A percentile compares a stretch with the other conserved stretches of the same genome.
Evolutionary conservation across 1,139 yeast species (phyloP).

Genomic region (Suhomyces taliae): DNA sequence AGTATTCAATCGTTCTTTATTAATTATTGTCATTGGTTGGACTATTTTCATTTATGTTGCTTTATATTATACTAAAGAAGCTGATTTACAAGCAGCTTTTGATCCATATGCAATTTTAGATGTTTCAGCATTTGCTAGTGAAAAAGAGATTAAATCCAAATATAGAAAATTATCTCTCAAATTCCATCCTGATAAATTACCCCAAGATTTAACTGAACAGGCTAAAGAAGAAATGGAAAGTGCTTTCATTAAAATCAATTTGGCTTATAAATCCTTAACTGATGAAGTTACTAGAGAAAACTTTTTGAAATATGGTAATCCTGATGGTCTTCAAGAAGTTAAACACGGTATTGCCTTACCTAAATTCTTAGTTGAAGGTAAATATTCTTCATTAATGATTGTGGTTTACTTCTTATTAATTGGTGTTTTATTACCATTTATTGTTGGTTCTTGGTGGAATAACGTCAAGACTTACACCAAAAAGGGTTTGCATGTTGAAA

Average conservation of each 20-base stretch:
- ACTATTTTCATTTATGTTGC: slow-evolving; percentile 51
- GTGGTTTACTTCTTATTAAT: slow-evolving; percentile 66
- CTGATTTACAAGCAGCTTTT: slow-evolving; percentile 51
- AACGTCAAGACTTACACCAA: slow-evolving; percentile 79
- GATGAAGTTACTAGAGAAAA: slow-evolving; percentile 85
- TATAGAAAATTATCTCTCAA: slow-evolving; percentile 85
- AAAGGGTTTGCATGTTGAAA: slow-evolving; percentile 76
- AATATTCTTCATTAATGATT: slow-evolving; percentile 67
- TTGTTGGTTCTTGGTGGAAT: slow-evolving; percentile 91
- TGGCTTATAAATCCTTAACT: slow-evolving; percentile 93
- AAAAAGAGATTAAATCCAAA: slow-evolving; percentile 74
- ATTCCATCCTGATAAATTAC: slow-evolving; percentile 91
- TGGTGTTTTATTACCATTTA: slow-evolving; percentile 73
- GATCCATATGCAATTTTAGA: slow-evolving; percentile 92
- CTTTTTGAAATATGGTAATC: slow-evolving; percentile 87
- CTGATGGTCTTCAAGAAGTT: slow-evolving; percentile 96
- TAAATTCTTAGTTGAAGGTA: slow-evolving; percentile 83
- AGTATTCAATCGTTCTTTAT: slow-evolving; percentile 46
- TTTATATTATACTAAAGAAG: slow-evolving; percentile 47
- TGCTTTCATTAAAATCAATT: slow-evolving; percentile 75
- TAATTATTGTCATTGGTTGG: slow-evolving; percentile 69
- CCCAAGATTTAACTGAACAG: slow-evolving; percentile 59
- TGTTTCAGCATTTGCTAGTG: slow-evolving; percentile 64
- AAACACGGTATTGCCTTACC: slow-evolving; percentile 97
- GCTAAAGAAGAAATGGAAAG: slow-evolving; percentile 65